Conservation (phyloP, 768 basidiomycete species). For the Termitomyces bulborhizus region DNA sequence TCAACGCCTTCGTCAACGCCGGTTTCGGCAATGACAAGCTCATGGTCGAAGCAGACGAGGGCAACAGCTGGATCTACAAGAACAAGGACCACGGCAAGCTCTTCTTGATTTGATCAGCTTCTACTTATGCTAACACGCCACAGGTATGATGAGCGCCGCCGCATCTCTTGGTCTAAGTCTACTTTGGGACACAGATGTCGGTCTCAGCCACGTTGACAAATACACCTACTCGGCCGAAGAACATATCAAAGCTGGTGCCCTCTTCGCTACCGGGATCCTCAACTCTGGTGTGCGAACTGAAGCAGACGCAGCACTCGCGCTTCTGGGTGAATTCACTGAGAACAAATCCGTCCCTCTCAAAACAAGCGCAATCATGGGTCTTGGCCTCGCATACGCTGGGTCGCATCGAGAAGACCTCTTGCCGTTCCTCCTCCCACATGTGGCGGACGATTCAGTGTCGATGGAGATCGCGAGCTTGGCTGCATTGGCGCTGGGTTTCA, state of each 20-base stretch:
- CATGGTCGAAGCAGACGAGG: constrained; percentile 95
- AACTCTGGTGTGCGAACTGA: constrained; percentile 88
- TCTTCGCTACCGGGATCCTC: constrained; percentile 90
- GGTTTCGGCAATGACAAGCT: constrained; percentile 98
- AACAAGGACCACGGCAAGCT: constrained; percentile 92
- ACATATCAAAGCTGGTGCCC: constrained; percentile 94
- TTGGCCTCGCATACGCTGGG: constrained; percentile 94
- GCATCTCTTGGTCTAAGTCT: constrained; percentile 91
- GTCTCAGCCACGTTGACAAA: constrained; percentile 92
- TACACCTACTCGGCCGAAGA: constrained; percentile 97
- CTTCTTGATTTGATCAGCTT: background rate
- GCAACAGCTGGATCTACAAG: constrained; percentile 99
- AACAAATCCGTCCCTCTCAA: constrained; percentile 81
- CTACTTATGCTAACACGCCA: background rate
- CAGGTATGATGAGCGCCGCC: constrained; percentile 94
- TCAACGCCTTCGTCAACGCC: constrained; percentile 98
- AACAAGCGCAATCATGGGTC: constrained; percentile 84
- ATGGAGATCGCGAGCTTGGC: constrained; percentile 89
- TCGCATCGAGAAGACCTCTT: constrained; percentile 85
- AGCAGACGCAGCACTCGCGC: constrained; percentile 86
- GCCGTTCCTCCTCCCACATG: constrained; percentile 67
- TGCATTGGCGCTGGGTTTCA: constrained; percentile 86
- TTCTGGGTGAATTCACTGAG: constrained; percentile 86
- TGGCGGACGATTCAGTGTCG: constrained; percentile 74
- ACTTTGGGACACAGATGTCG: constrained; percentile 94